Percentiles rank a stretch among this genome's conserved stretches.
phyloP scores from a whole-genome alignment of 305 asterid genomes.

The Nicotiana rustica region DNA sequence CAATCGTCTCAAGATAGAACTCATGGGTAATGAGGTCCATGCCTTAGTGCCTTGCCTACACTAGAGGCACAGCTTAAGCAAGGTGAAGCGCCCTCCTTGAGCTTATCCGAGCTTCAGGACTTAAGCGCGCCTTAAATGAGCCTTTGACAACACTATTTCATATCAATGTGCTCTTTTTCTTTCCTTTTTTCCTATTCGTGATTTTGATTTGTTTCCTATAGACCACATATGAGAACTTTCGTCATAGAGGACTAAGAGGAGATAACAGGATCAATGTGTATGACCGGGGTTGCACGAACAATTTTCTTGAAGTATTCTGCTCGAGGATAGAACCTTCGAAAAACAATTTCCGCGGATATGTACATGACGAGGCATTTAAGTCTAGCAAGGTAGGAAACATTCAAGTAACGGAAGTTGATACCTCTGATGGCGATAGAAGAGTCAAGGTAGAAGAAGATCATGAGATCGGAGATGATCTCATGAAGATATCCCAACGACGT shows the following conservation, averaged over 20 bases:
- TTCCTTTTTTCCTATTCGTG: background rate
- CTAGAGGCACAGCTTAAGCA: too few species aligned
- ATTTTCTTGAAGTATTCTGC: slow-evolving; percentile 56
- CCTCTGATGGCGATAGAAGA: slow-evolving; percentile 43
- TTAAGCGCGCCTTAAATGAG: too few species aligned
- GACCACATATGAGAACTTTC: slow-evolving; percentile 58
- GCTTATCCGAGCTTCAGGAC: too few species aligned
- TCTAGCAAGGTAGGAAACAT: slow-evolving; percentile 32
- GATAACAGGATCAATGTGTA: slow-evolving; percentile 52
- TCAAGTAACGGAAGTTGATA: slow-evolving; percentile 33
- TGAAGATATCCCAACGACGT: slow-evolving; percentile 55
- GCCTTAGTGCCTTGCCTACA: too few species aligned
- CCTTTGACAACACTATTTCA: too few species aligned
- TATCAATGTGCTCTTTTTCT: too few species aligned
- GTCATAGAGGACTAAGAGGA: slow-evolving; percentile 44
- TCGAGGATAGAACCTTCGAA: slow-evolving; percentile 45
- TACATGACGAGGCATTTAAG: slow-evolving; percentile 40
- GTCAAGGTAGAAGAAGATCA: slow-evolving; percentile 58
- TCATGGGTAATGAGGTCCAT: too few species aligned
- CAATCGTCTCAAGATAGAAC: too few species aligned
- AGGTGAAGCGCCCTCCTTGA: too few species aligned
- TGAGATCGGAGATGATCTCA: slow-evolving; percentile 52
- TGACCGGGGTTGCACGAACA: slow-evolving; percentile 52
- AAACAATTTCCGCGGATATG: slow-evolving; percentile 46
- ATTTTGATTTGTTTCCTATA: slow-evolving; percentile 28